Evolutionary conservation across 1,139 yeast species (phyloP).

Genomic region (Wickerhamomyces sp.): DNA sequence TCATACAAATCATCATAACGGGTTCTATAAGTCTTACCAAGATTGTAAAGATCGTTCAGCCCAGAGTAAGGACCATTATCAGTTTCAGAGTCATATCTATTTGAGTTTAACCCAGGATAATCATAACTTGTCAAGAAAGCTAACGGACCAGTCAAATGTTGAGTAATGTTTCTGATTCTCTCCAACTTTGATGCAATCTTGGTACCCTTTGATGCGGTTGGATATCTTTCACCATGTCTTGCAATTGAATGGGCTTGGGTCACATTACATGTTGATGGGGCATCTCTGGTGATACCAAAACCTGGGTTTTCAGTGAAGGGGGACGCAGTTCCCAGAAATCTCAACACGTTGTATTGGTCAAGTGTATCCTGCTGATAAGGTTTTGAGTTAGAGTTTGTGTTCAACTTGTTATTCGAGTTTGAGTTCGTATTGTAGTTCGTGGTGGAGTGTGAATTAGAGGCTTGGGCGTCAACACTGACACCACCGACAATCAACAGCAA

Average conservation of each 20-base stretch:
- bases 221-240: slow-evolving; percentile 50
- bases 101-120: slow-evolving; percentile 10
- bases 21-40: slow-evolving; percentile 13
- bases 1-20: slow-evolving; percentile 4
- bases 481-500: too few species aligned
- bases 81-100: slow-evolving; percentile 12
- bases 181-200: slow-evolving; percentile 2
- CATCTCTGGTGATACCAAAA: slow-evolving; percentile 36
- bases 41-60: slow-evolving; percentile 11
- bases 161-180: slow-evolving; percentile 5
- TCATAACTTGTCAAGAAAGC: slow-evolving; percentile 12
- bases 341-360: slow-evolving; percentile 31
- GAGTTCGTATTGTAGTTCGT: too few species aligned
- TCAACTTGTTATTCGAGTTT: too few species aligned
- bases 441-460: too few species aligned
- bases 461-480: too few species aligned
- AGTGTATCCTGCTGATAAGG: slow-evolving; percentile 18
- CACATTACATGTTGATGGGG: slow-evolving; percentile 38
- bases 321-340: slow-evolving; percentile 43
- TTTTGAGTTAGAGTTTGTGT: neutral
- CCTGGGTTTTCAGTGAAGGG: slow-evolving; percentile 44
- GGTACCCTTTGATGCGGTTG: slow-evolving; percentile 26
- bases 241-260: slow-evolving; percentile 42
- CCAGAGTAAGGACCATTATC: slow-evolving; percentile 20
- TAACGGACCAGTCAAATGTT: slow-evolving; percentile 12